A percentile compares a stretch with the other conserved stretches of the same genome.
These are phyloP conservation scores for Ustanciosporium gigantosporum DNA, from an alignment of 1,284 basidiomycete genomes.

Conservation along the genomic window DNA sequence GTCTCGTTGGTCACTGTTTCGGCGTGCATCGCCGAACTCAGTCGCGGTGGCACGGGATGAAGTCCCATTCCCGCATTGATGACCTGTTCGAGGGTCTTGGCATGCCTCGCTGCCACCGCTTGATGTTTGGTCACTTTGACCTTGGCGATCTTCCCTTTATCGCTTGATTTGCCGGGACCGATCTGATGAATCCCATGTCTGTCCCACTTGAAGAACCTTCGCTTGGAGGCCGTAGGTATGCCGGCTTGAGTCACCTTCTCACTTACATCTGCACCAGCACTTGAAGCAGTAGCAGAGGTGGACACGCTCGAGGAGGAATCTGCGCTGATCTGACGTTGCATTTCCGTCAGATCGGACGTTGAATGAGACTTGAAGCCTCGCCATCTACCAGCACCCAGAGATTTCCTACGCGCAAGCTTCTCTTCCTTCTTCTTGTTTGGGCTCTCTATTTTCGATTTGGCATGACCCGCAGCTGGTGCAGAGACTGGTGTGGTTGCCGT, in stretches of 20 bases:
- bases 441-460: neutral
- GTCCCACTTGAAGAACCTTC: constrained; percentile 35
- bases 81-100: constrained; percentile 49
- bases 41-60: constrained; percentile 19
- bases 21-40: constrained; percentile 4
- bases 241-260: neutral
- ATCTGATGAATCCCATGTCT: constrained; percentile 26
- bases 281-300: neutral
- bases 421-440: constrained; percentile 1
- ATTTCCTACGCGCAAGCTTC: neutral
- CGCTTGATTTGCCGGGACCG: neutral
- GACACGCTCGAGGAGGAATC: constrained; percentile 7
- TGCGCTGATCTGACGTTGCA: constrained; percentile 6
- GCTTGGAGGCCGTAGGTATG: constrained; percentile 14
- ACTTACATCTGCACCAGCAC: too few relatives aligned
- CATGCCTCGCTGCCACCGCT: constrained; percentile 44
- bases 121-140: constrained; percentile 43
- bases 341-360: constrained; percentile 9
- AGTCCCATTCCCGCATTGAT: constrained; percentile 48
- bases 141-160: constrained; percentile 31
- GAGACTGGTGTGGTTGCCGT: neutral
- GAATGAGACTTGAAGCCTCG: constrained; percentile 25
- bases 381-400: constrained; percentile 2
- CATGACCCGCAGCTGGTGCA: neutral
- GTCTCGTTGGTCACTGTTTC: neutral